Base-by-base conservation (phyloP, 108 stramenopile genomes). In the Cyclotella sp. region DNA sequence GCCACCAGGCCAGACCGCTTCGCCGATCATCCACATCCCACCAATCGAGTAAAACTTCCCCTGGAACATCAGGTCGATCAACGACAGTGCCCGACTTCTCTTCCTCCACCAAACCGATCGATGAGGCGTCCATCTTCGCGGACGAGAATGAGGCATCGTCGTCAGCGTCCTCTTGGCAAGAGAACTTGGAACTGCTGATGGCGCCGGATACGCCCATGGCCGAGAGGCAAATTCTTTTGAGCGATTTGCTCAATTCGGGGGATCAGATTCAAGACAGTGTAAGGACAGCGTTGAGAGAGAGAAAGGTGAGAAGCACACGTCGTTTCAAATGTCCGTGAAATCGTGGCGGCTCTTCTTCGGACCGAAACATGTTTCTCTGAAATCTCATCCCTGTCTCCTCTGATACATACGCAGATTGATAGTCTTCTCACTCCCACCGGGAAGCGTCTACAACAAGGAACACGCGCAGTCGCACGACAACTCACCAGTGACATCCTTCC, bases 401-500 rank as follows among this genome's bases (percentile, higher is more conserved):
- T n/a, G n/a, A n/a, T 18, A 60, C 29, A 18, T 21, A 19, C 24
- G 18, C 62, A 93, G 93, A 90, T 95, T 63, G 93, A 95, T 71
- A 85, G 88, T 9, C 73, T 95, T 12, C 74, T 92, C 63, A 92
- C 93, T 15, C 91, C 93, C 55, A 89, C 84, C 3, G 85, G 85
- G 21, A 91, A 87, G 51, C 73, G 81, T 68, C 60, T 95, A 49
- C 91, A 90, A 67, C 91, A 92, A 13, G 93, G 93, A 45, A 91
- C 91, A 13, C 84, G 88, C 1, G 91, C 93, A 3, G 93, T 95
- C 18, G 91, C 90, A 12, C 79, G 93, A 34, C 93, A 95, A 80
- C 54, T 95, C 13, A 89, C 90, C 16, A 88, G 79, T 51, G 93
- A 95, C 44, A 95, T 95, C 60, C 76, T 95, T 2, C 93, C 93